A percentile compares a stretch with the other conserved stretches of the same genome.
Evolutionary conservation across 2,329 filamentous ascomycete genomes (phyloP).

Genomic region (Aspergillus ustus): DNA sequence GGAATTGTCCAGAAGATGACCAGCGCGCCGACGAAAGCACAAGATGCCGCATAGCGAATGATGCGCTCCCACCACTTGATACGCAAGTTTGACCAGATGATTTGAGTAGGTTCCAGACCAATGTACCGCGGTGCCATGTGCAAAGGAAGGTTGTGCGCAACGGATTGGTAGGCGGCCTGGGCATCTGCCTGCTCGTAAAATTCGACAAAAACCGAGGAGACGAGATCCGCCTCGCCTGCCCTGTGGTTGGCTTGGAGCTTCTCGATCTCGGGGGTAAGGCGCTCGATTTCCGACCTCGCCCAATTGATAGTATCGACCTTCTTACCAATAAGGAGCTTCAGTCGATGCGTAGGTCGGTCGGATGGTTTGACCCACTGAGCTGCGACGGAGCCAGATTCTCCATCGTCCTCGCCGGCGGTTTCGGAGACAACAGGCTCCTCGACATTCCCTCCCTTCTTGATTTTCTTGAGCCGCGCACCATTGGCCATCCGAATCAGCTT

Average conservation of each 20-base stretch:
- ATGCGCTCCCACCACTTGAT: conserved; percentile 88
- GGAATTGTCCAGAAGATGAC: conserved; percentile 87
- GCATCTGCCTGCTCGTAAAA: conserved; percentile 82
- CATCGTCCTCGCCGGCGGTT: conserved; percentile 59
- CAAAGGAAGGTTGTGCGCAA: conserved; percentile 83
- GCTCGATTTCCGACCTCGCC: conserved; percentile 77
- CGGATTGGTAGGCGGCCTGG: conserved; percentile 82
- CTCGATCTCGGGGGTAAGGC: conserved; percentile 73
- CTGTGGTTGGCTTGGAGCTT: conserved; percentile 70
- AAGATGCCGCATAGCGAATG: conserved; percentile 69
- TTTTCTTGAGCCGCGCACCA: conserved; percentile 68
- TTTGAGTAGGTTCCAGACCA: conserved; percentile 76
- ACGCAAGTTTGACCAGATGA: conserved; percentile 84
- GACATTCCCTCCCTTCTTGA: conserved; percentile 60
- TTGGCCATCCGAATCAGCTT: conserved; percentile 82
- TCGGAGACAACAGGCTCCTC: conserved; percentile 44
- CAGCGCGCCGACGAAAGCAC: conserved; percentile 73
- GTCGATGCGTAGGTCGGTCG: conserved; percentile 75
- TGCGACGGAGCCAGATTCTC: conserved; percentile 72
- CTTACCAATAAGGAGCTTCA: conserved; percentile 74
- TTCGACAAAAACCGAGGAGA: conserved; percentile 87
- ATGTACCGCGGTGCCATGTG: conserved; percentile 87
- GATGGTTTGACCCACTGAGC: conserved; percentile 75
- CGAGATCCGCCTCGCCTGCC: conserved; percentile 65
- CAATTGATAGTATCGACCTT: conserved; percentile 96